These are phyloP conservation scores for Candida insectorum DNA, from an alignment of 805 yeast genomes.

Conservation along the genomic window DNA sequence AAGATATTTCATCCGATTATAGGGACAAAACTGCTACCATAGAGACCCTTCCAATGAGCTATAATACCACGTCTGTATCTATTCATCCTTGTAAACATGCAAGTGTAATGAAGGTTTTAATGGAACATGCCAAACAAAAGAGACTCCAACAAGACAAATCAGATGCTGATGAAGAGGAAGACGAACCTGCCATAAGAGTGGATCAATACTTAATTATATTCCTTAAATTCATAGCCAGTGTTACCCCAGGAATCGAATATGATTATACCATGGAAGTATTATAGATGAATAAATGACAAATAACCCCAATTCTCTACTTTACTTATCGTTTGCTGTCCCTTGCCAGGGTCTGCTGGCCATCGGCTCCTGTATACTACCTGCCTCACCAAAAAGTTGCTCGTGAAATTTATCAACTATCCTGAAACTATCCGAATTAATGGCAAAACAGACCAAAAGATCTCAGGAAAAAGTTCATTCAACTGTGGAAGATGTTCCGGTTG, in stretches of 20 bases:
- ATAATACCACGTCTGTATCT: slow-evolving; percentile 73
- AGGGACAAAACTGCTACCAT: slow-evolving; percentile 95
- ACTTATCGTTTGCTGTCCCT: no score
- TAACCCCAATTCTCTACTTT: no score
- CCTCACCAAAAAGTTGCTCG: no score
- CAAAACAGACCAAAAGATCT: slow-evolving; percentile 9
- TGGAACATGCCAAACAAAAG: slow-evolving; percentile 63
- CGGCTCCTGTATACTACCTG: no score
- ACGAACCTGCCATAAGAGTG: slow-evolving; percentile 55
- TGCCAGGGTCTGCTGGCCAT: no score
- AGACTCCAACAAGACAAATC: slow-evolving; percentile 16
- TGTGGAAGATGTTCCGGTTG: slow-evolving; percentile 7
- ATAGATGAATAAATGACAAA: no score
- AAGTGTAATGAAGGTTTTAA: slow-evolving; percentile 84
- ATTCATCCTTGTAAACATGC: slow-evolving; percentile 98
- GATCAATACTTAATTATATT: slow-evolving; percentile 90
- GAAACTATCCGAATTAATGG: no score
- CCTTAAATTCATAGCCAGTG: slow-evolving; percentile 92
- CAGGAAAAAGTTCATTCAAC: slow-evolving; percentile 1
- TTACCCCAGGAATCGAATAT: slow-evolving; percentile 95
- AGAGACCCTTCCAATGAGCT: slow-evolving; percentile 83
- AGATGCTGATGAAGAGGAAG: slow-evolving; percentile 16
- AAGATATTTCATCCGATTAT: slow-evolving; percentile 88
- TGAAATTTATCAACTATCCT: neutral
- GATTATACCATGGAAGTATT: slow-evolving; percentile 98